Percentiles rank a stretch among this genome's conserved stretches.
Evolutionary conservation across 805 yeast genomes (phyloP).

Genomic region (Candida pini): DNA sequence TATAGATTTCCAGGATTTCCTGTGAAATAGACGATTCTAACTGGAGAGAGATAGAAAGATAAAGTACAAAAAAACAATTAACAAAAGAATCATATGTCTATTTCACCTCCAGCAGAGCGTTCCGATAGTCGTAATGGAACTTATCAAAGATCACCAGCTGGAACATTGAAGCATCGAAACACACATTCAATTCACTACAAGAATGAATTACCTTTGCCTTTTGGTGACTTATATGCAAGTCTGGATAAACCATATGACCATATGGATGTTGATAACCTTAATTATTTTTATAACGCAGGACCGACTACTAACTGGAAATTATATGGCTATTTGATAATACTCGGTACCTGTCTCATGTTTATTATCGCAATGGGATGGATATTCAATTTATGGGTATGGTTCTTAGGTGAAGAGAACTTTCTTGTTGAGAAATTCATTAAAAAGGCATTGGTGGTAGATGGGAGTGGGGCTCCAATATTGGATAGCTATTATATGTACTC

Average conservation of each 20-base stretch:
- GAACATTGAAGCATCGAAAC: conserved; percentile 15
- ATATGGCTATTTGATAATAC: conserved; percentile 24
- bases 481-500: conserved; percentile 27
- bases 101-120: not conserved
- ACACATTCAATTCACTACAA: conserved; percentile 22
- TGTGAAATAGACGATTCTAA: too few relatives aligned
- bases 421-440: conserved; percentile 4
- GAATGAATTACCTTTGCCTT: conserved; percentile 4
- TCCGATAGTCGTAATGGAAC: not conserved
- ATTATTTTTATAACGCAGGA: not conserved
- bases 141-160: not conserved
- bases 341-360: conserved; percentile 22
- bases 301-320: conserved; percentile 7
- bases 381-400: conserved; percentile 28
- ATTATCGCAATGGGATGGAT: conserved; percentile 24
- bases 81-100: too few relatives aligned
- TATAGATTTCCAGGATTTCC: too few relatives aligned
- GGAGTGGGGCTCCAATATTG: conserved; percentile 14
- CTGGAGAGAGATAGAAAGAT: too few relatives aligned
- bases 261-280: too few relatives aligned
- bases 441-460: conserved; percentile 8
- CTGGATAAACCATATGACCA: not conserved
- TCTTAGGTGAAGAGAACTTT: conserved; percentile 8
- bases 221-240: conserved; percentile 1
- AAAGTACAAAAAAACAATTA: too few relatives aligned